Base-by-base conservation (phyloP, 768 basidiomycete genomes). In the Fomitopsis serialis region DNA sequence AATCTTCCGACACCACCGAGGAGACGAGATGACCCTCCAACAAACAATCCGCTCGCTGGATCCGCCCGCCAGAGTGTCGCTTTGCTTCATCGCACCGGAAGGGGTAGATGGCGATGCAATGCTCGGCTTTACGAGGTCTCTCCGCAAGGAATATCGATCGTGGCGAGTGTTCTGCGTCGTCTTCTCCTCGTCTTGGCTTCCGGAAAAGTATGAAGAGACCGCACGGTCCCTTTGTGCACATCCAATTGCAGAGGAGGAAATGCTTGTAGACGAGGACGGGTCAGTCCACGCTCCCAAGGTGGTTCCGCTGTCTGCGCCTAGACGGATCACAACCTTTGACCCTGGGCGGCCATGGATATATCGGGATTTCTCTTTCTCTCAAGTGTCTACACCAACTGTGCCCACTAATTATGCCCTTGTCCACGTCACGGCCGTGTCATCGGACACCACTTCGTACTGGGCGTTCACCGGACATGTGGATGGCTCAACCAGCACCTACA, bases 81-180 rank as follows among this genome's bases (percentile, higher is more conserved):
- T 51, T 8, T 51, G 50, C 22, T 43, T 51, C 42, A 42, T 43
- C 21, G 50, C 50, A 3, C 46, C 52, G 42, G 8, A 32, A 10
- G 57, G 13, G 21, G 58, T 60, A 23, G 45, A 69, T 52, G 71
- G 70, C 3, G 65, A 64, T 27, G 66, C 66, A 15, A 63, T 62
- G 0, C 48, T 61, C 15, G 73, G 73, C 6, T 61, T 74, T 25
- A 56, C 64, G 9, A 49, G 68, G 40, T 61, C 67, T 11, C 57
- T 72, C 17, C 55, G 63, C 2, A 61, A 60, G 45, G 72, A 73
- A 54, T 70, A 63, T 48, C 59, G 56, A 3, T 45, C 62, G 3
- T 72, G 70, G 67, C 59, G 55, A 9, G 63, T 70, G 42, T 57
- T 59, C 21, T 44, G 66, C 11, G 66, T 63, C 17, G 58, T 68